Base-by-base conservation (phyloP, 352 stramenopile genomes). In the Phytophthora uliginosa region DNA sequence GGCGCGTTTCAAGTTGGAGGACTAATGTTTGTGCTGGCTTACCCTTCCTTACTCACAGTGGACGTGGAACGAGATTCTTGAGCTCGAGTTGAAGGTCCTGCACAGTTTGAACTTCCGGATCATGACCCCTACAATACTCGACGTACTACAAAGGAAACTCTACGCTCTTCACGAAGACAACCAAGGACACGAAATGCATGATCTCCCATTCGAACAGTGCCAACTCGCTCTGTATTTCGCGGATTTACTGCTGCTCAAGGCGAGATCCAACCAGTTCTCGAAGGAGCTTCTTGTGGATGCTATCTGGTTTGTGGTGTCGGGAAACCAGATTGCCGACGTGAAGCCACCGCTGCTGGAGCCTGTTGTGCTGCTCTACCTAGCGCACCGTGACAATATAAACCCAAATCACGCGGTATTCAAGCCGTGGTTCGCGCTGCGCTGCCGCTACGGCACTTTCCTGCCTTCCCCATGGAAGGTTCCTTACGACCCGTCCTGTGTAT, bases 381-480 rank as follows among this genome's bases (percentile, higher is more conserved):
- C 81, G 10, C 85, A 93, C 42, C 79, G 81, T 17, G 84, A 93
- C 72, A 89, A 87, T 53, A 90, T 93, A 59, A 87, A 93, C 65
- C 76, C 83, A n/a, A 75, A 66, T 26, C 82, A 90, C 55, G 6
- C 62, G 0, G 69, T 76, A 22, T 90, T 74, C 68, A 85, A 87
- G 69, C 67, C 76, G 22, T 90, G 83, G 82, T 91, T 91, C 48
- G 85, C 85, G n/a, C 55, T 93, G 40, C 85, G 85, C 18, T 93
- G 85, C 52, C 78, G 86, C 54, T 90, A 90, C 70, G 84, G 84
- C 17, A 57, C 69, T 28, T 77, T 77, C 53, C 65, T 93, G 8
- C 56, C 54, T 5, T 67, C 79, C 15, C 84, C 83, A 1, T 93
- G 85, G 85, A 76, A 83, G 42, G 76, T 91, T 26, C 85, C 85